These are phyloP conservation scores for Cryptosporidium ubiquitum DNA, from an alignment of 169 alveolate genomes.

Conservation along the genomic window DNA sequence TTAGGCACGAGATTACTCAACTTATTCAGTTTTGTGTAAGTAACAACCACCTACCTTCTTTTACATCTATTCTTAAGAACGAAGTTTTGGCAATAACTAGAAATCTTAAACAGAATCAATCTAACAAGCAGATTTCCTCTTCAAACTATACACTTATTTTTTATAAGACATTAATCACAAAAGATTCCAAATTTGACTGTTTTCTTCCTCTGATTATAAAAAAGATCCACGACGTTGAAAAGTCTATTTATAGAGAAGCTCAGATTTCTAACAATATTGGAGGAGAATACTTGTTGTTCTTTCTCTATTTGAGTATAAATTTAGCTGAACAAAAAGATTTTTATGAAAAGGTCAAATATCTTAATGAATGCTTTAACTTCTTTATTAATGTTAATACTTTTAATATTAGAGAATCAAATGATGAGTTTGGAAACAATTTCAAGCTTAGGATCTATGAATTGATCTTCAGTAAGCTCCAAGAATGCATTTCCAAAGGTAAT, in stretches of 20 bases:
- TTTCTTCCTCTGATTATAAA: neutral
- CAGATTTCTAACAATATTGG: neutral
- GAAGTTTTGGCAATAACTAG: neutral
- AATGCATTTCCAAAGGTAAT: neutral
- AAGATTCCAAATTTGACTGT: neutral
- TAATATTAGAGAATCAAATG: conserved; percentile 29
- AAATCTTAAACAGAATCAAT: neutral
- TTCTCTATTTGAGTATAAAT: conserved; percentile 13
- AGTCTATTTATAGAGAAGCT: neutral
- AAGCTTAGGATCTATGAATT: conserved; percentile 14
- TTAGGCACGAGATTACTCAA: conserved; percentile 2
- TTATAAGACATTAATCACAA: neutral
- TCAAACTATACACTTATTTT: conserved; percentile 5
- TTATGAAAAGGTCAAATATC: neutral
- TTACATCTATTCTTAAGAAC: neutral
- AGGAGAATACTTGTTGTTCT: conserved; percentile 25
- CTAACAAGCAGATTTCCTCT: neutral
- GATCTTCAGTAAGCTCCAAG: neutral
- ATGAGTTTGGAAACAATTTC: conserved; percentile 22
- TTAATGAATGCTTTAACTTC: conserved; percentile 49
- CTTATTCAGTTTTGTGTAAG: neutral
- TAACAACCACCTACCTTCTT: conserved; percentile 3
- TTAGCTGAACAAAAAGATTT: neutral
- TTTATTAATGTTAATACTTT: conserved; percentile 25
- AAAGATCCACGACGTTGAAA: conserved; percentile 7